Evolutionary conservation across 1,284 basidiomycete species (phyloP), one percentile per base, ranked within the genome.

Genomic region (Coniferiporia sulphurascens): DNA sequence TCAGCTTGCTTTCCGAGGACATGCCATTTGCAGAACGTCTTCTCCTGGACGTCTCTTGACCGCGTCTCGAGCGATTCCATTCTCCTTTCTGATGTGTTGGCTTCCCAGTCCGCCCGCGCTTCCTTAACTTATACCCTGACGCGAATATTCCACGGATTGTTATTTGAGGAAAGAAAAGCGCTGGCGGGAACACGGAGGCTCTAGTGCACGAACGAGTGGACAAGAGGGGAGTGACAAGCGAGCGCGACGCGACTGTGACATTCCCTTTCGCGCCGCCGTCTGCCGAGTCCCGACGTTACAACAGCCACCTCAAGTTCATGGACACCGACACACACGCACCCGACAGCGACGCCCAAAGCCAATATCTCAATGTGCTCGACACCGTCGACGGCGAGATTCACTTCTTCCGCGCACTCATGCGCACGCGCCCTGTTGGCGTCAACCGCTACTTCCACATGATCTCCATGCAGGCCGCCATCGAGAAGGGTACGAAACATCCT

Each of bases 221-320:
- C 38, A 38, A 38, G 52, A 17, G 52, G 5, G 38, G 38, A 98
- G 95, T 1, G 95, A 95, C 74, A 98, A 98, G 66, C 98, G 74
- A 73, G 98, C 95, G 62, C 94, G 91, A 69, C 98, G 98, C 55
- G 98, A 93, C 52, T 98, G 95, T 71, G 98, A 93, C 87, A 65
- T 93, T 90, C 69, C 98, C 96, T 59, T 98, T 78, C 71, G 98
- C 15, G 38, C 38, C 38, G 38, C 38, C 38, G 9, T 10, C 38
- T 41, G 15, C 38, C 38, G 38, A 15, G 38, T 15, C 9, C 15
- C 15, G 38, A 15, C 44, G 41, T 7, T n/a, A 7, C 10, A 43
- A 43, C 78, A 0, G 96, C 96, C 32, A 96, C 83, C 49, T 98
- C 80, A 22, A 98, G 80, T 73, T 98, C 95, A 68, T 69, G 66